Evolutionary conservation across 768 basidiomycete species (phyloP), one percentile per base, ranked within the genome.

Genomic region (Termitomyces heimii): DNA sequence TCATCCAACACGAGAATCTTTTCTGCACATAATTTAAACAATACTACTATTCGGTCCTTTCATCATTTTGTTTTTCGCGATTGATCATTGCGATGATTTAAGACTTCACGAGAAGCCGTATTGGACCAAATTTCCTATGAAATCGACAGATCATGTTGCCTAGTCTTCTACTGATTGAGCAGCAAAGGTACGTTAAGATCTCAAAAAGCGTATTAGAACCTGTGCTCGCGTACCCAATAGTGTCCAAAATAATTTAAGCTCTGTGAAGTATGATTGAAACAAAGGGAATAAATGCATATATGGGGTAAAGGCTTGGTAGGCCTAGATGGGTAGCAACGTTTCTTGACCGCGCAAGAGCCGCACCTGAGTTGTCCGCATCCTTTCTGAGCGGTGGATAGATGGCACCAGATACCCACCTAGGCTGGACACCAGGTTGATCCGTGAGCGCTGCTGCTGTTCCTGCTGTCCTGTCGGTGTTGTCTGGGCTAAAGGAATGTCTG

Each of bases 341-440:
- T 59, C 42, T 10, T 43, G 31, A 29, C 2, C 51, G 35, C 65
- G 58, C 47, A 65, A 42, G 12, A 75, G 65, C 28, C 55, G 62
- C 31, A 82, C 71, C n/a, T 72, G 68, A 4, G 74, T 71, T 49
- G 64, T 74, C 53, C 71, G 65, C 76, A 80, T 75, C 64, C 77
- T 79, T 45, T 77, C 73, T n/a, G 76, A 76, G 26, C 70, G 68
- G 44, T 81, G 76, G 0, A 74, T 75, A 2, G 80, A 81, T 0
- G 81, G 80, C 9, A 82, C 79, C 16, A 78, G 66, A 65, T 79
- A 82, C 4, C 79, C 79, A 34, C 68, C 68, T 4, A 76, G 55
- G 48, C 76, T 77, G 0, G 78, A 72, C 12, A 75, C 60, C 34
- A 82, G 67, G 32, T 65, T 66, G 16, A 73, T 43, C 22, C 74